Evolutionary conservation across 1,139 yeast species (phyloP).

Genomic region (Groenewaldozyma auringiensis): DNA sequence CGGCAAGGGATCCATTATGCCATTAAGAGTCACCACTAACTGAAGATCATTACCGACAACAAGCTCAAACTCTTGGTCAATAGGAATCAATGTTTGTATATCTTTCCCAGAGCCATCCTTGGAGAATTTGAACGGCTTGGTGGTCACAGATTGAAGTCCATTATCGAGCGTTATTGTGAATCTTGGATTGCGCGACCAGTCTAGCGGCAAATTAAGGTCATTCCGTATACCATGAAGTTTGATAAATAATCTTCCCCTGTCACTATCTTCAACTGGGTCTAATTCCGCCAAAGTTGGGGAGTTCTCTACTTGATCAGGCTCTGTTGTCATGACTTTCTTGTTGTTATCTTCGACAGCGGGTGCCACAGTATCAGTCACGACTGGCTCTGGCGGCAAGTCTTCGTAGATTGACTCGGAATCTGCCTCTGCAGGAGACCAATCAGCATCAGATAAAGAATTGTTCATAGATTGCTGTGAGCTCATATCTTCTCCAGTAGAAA

Average conservation of each 20-base stretch:
- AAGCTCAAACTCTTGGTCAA: constrained; percentile 79
- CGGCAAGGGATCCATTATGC: constrained; percentile 20
- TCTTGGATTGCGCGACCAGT: constrained; percentile 35
- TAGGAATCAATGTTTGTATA: constrained; percentile 13
- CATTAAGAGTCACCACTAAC: constrained; percentile 62
- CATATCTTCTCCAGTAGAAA: background rate
- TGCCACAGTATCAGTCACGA: background rate
- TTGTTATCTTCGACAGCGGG: background rate
- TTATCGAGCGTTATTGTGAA: constrained; percentile 73
- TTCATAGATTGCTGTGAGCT: background rate
- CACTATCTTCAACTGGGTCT: constrained; percentile 34
- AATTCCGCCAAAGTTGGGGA: constrained; percentile 18
- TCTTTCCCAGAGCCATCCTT: constrained; percentile 28
- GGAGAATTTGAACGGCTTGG: constrained; percentile 48
- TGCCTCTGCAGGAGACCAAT: constrained; percentile 3
- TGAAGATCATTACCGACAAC: constrained; percentile 57
- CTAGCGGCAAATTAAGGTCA: constrained; percentile 48
- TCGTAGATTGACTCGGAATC: constrained; percentile 14
- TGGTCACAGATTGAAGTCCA: constrained; percentile 77
- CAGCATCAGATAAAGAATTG: constrained; percentile 3
- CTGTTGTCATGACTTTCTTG: constrained; percentile 6
- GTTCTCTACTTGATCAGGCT: constrained; percentile 1
- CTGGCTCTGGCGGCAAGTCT: background rate
- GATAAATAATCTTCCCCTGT: constrained; percentile 71
- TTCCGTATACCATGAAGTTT: constrained; percentile 52